Conservation (phyloP, 2,329 filamentous ascomycete genomes). For the Microcyclosporella mali region DNA sequence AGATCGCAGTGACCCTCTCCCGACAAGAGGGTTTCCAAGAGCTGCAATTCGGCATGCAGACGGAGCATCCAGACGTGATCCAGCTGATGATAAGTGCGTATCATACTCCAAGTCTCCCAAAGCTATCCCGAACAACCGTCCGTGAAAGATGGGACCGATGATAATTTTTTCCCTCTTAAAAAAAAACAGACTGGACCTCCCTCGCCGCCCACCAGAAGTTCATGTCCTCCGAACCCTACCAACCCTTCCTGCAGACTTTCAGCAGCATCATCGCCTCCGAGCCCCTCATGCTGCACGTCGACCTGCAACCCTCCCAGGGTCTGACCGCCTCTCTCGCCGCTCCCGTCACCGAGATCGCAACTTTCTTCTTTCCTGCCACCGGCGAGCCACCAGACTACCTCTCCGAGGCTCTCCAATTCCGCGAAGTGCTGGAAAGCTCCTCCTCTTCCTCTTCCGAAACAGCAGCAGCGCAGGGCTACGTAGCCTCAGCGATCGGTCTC, state of each 20-base stretch:
- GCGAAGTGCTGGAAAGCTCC: conserved; percentile 23
- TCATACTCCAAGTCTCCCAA: not conserved
- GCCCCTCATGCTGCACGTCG: conserved; percentile 32
- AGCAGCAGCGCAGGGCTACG: conserved; percentile 26
- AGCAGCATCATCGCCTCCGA: conserved; percentile 24
- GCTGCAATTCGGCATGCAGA: conserved; percentile 33
- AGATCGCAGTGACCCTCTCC: conserved; percentile 31
- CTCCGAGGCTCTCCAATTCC: conserved; percentile 35
- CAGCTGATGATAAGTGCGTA: conserved; percentile 38
- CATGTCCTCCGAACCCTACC: conserved; percentile 33
- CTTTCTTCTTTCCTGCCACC: conserved; percentile 38
- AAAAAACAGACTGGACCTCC: conserved; percentile 43
- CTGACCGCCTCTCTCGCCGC: conserved; percentile 27
- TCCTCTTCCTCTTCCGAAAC: not conserved
- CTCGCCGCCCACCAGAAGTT: conserved; percentile 38
- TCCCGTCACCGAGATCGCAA: conserved; percentile 47
- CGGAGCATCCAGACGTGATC: conserved; percentile 36
- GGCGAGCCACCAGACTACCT: conserved; percentile 29
- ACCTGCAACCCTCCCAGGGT: conserved; percentile 23
- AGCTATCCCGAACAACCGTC: not conserved
- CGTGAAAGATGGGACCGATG: too few species aligned
- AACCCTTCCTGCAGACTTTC: conserved; percentile 33
- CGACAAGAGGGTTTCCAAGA: conserved; percentile 34
- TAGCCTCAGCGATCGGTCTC: conserved; percentile 18
- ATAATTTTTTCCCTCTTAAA: too few species aligned